These are phyloP conservation scores for Cucurbita pepo DNA, from an alignment of 306 rosid species.

Conservation along the genomic window DNA sequence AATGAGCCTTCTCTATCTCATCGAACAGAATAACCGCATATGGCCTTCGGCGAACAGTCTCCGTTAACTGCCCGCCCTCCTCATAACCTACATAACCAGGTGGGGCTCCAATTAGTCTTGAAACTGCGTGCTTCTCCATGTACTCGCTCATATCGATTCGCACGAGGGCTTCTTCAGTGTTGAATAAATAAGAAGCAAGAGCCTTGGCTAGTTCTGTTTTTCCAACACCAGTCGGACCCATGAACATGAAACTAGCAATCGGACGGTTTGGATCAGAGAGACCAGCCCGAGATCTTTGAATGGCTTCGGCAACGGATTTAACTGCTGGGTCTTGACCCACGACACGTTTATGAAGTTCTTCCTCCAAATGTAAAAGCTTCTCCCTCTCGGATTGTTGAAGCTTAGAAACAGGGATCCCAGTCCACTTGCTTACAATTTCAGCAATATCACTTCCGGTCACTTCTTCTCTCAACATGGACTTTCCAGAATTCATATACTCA, in stretches of 20 bases:
- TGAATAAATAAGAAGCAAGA: conserved; percentile 83
- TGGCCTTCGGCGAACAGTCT: conserved; percentile 85
- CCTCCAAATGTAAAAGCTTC: conserved; percentile 73
- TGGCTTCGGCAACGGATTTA: conserved; percentile 80
- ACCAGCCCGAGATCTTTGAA: conserved; percentile 94
- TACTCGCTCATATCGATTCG: conserved; percentile 97
- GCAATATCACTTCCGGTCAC: conserved; percentile 77
- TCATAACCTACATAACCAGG: conserved; percentile 98
- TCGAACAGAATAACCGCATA: conserved; percentile 86
- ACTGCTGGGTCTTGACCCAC: conserved; percentile 98
- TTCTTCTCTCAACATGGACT: conserved; percentile 97
- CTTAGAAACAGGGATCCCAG: conserved; percentile 93
- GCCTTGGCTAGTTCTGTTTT: conserved; percentile 96
- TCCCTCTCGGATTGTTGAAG: conserved; percentile 88
- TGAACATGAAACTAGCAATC: conserved; percentile 96
- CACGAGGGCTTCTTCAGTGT: conserved; percentile 95
- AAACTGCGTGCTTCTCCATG: conserved; percentile 94
- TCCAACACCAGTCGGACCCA: conserved; percentile 99
- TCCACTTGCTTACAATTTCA: conserved; percentile 98
- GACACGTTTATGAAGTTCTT: conserved; percentile 91
- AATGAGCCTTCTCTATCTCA: conserved; percentile 92
- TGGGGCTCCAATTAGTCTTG: conserved; percentile 92
- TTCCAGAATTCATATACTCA: conserved; percentile 80
- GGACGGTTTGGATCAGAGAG: conserved; percentile 96
- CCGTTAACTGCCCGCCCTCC: conserved; percentile 95